phyloP scores from a whole-genome alignment of 2,329 filamentous ascomycete genomes.

The Raffaelea arxii region DNA sequence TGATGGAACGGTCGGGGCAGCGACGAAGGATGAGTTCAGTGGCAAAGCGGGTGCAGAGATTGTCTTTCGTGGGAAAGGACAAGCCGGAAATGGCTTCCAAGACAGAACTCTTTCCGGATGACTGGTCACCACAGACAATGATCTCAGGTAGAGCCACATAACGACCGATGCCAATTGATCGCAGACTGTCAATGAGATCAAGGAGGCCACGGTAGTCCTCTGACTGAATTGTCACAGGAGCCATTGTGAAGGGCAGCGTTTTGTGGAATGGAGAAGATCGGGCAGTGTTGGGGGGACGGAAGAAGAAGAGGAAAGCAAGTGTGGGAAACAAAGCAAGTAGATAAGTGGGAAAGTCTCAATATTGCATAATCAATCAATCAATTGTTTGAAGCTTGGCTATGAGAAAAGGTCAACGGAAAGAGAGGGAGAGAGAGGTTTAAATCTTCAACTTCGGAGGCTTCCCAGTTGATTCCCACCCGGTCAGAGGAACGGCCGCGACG shows the following conservation, averaged over 20 bases:
- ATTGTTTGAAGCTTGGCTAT: too few relatives aligned
- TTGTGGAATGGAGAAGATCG: too few relatives aligned
- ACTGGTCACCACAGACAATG: slow-evolving; percentile 51
- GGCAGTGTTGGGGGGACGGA: background rate
- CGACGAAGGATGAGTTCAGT: slow-evolving; percentile 50
- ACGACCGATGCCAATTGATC: slow-evolving; percentile 23
- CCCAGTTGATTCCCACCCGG: too few relatives aligned
- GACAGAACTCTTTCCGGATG: slow-evolving; percentile 52
- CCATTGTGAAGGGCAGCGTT: too few relatives aligned
- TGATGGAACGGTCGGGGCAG: slow-evolving; percentile 22
- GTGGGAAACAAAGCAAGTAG: too few relatives aligned
- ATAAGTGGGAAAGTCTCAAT: too few relatives aligned
- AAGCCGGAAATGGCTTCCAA: slow-evolving; percentile 53
- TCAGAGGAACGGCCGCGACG: too few relatives aligned
- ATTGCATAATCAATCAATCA: too few relatives aligned
- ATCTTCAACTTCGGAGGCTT: too few relatives aligned
- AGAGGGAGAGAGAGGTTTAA: too few relatives aligned
- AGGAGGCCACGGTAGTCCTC: slow-evolving; percentile 26
- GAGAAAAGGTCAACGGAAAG: too few relatives aligned
- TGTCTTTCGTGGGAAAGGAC: slow-evolving; percentile 46
- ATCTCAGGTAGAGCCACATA: slow-evolving; percentile 32
- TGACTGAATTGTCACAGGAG: slow-evolving; percentile 12
- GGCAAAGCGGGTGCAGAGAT: slow-evolving; percentile 50
- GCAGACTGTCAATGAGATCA: slow-evolving; percentile 26
- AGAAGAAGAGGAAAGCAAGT: background rate